Base-by-base conservation (phyloP, 805 yeast species). In the Yamadazyma ubonensis region DNA sequence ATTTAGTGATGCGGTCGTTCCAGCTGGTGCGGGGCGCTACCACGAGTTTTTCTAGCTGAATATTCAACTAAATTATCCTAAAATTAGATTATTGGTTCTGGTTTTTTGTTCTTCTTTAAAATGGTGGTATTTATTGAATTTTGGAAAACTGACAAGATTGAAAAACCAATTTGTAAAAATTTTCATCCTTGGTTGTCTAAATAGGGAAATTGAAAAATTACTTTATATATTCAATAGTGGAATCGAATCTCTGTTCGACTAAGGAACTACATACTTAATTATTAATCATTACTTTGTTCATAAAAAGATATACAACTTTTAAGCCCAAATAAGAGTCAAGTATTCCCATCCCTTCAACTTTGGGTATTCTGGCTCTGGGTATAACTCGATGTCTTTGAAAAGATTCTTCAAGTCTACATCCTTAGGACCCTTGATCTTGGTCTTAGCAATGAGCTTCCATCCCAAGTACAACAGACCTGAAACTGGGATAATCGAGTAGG, bases 401-500 rank as follows among this genome's bases (percentile, higher is more conserved):
- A 61, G 49, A 10, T 49, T 36, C 29, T 54, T 44, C 47, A 59
- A 53, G 38, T 59, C 58, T 16, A 58, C 61, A 9, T 57, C 69
- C 60, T 29, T 65, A 56, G 48, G 70, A 12, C 40, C 44, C 45
- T 62, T 67, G 50, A 66, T 59, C 27, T 36, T 36, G 6, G 42
- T 39, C 31, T 20, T 36, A 4, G 62, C 59, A 58, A 69, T 75
- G 3, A 70, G 3, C 53, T 77, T 75, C 61, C 81, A 87, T 5
- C 81, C 86, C 31, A 73, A 44, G 58, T 76, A 83, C 33, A 83
- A 63, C 5, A 65, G 59, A 3, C 75, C 43, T 45, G 77, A 70
- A 40, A 76, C 68, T 28, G 83, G 86, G 33, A 83, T 54, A 0
- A 87, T 82, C 46, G 83, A 70, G 60, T 83, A 83, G 6, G 89